Evolutionary conservation across 192 early-diverging fungal genomes (phyloP).

Genomic region (Podila verticillata): DNA sequence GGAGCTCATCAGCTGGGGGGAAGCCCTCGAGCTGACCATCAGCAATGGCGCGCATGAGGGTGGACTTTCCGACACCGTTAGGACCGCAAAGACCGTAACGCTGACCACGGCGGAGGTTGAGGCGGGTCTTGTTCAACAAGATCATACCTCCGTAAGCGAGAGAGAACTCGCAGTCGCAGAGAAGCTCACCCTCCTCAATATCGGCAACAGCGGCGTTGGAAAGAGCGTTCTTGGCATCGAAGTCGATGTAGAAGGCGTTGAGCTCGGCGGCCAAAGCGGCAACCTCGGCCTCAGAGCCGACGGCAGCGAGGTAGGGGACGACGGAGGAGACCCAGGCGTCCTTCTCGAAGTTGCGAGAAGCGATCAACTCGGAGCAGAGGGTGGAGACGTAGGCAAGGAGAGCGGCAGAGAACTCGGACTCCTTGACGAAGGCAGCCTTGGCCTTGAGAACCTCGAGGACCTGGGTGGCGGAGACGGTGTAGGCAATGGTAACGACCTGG

Average conservation of each 20-base stretch:
- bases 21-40: constrained; percentile 84
- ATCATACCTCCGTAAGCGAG: no score
- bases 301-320: constrained; percentile 62
- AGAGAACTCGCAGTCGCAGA: no score
- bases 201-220: constrained; percentile 56
- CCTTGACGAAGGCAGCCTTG: constrained; percentile 62
- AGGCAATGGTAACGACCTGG: constrained; percentile 63
- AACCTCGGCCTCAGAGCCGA: constrained; percentile 64
- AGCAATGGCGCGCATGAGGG: constrained; percentile 87
- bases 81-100: constrained; percentile 85
- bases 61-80: constrained; percentile 89
- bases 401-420: constrained; percentile 51
- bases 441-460: constrained; percentile 60
- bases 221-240: constrained; percentile 51
- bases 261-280: constrained; percentile 56
- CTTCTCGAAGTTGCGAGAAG: constrained; percentile 70
- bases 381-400: constrained; percentile 68
- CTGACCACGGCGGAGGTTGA: constrained; percentile 75
- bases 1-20: constrained; percentile 77
- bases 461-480: constrained; percentile 54
- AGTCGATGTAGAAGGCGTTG: constrained; percentile 57
- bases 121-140: constrained; percentile 73
- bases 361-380: constrained; percentile 68
- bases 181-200: constrained; percentile 67
- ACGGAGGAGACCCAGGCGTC: constrained; percentile 73